Percentiles rank a stretch among this genome's conserved stretches.
These are phyloP conservation scores for Dovyalis caffra DNA, from an alignment of 345 rosid genomes.

Conservation along the genomic window DNA sequence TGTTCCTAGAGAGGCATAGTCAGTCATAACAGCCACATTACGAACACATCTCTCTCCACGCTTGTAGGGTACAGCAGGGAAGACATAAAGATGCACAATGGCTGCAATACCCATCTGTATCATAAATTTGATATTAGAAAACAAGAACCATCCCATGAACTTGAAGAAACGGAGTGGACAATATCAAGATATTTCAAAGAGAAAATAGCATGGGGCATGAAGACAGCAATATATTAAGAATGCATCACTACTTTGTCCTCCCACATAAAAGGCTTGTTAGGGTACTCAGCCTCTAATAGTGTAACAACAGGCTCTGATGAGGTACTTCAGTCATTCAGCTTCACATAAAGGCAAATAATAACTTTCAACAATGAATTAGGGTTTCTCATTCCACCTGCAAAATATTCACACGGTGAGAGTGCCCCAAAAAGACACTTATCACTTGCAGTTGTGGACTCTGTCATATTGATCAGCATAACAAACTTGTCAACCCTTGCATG, in stretches of 20 bases:
- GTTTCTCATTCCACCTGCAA: background rate
- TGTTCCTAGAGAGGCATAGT: constrained; percentile 85
- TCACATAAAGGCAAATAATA: background rate
- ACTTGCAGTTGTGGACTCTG: background rate
- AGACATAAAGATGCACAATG: constrained; percentile 86
- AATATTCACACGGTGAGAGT: background rate
- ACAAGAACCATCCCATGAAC: background rate
- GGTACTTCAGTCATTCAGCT: background rate
- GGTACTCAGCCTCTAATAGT: background rate
- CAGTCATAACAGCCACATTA: constrained; percentile 88
- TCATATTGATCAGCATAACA: background rate
- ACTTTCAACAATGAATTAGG: background rate
- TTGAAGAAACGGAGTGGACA: constrained; percentile 1
- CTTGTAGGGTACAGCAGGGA: constrained; percentile 90
- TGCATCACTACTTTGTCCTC: background rate
- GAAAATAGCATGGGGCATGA: background rate
- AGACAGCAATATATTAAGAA: background rate
- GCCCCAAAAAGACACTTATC: background rate
- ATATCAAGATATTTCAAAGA: background rate
- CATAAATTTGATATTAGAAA: constrained; percentile 19
- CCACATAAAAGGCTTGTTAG: background rate
- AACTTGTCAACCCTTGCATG: background rate
- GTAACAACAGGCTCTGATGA: background rate
- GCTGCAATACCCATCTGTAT: constrained; percentile 97
- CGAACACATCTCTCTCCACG: constrained; percentile 99